phyloP scores from a whole-genome alignment of 2,329 filamentous ascomycete species.

The Hypoxylon sp. region DNA sequence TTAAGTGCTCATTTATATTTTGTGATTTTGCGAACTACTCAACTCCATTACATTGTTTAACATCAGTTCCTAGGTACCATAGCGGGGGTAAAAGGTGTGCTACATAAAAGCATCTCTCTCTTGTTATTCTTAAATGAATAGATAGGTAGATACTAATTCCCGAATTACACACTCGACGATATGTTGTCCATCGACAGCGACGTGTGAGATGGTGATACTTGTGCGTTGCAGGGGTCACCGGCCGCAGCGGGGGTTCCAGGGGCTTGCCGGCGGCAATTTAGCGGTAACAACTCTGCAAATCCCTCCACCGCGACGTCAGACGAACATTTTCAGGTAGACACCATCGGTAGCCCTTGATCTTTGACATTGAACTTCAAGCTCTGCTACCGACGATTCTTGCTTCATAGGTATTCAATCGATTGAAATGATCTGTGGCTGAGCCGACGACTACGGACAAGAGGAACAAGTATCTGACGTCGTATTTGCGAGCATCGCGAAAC shows the following conservation, averaged over 20 bases:
- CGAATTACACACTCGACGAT: neutral
- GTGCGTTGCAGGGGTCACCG: neutral
- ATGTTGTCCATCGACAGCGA: neutral
- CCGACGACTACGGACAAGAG: neutral
- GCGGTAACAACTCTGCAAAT: neutral
- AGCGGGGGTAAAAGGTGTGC: no score
- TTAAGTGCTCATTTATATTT: no score
- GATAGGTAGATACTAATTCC: neutral
- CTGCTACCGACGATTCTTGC: no score
- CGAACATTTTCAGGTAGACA: no score
- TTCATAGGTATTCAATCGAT: neutral
- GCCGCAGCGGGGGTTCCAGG: neutral
- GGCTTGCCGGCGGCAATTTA: constrained; percentile 7
- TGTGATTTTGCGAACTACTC: no score
- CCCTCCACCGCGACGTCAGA: neutral
- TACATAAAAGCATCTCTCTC: neutral
- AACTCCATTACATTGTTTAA: no score
- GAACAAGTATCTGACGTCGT: neutral
- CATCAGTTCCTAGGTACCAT: no score
- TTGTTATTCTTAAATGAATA: no score
- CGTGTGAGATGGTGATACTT: neutral
- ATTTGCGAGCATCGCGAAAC: neutral
- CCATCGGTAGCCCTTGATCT: neutral
- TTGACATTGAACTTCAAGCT: neutral
- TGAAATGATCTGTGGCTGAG: neutral